phyloP scores from a whole-genome alignment of 2,329 filamentous ascomycete genomes.

The Clarireedia homoeocarpa region DNA sequence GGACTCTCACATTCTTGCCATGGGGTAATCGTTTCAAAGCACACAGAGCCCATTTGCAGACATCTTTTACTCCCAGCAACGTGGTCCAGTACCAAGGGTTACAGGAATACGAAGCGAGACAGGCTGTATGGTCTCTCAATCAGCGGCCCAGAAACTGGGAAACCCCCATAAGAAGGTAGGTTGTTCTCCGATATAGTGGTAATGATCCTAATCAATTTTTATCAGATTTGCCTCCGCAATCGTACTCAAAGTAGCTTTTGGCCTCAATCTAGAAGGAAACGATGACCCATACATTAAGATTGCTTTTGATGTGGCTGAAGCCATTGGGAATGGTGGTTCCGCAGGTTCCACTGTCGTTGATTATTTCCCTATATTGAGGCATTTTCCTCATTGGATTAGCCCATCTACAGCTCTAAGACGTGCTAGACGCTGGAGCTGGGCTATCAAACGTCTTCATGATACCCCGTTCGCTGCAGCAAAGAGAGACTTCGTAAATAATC shows the following conservation, averaged over 20 bases:
- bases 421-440: conserved; percentile 23
- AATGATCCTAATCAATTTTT: too few relatives aligned
- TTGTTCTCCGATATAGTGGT: too few relatives aligned
- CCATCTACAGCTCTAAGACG: conserved; percentile 22
- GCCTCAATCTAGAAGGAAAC: conserved; percentile 32
- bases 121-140: background rate
- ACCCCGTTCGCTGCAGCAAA: conserved; percentile 31
- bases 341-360: conserved; percentile 36
- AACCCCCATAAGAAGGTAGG: background rate
- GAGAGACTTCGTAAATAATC: background rate
- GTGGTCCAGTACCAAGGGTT: conserved; percentile 27
- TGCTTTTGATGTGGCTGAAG: conserved; percentile 27
- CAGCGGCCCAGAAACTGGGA: conserved; percentile 2
- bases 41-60: conserved; percentile 38
- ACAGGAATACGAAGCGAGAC: conserved; percentile 30
- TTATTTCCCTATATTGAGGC: conserved; percentile 34
- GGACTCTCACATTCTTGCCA: conserved; percentile 38
- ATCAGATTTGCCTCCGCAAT: conserved; percentile 34
- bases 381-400: conserved; percentile 33
- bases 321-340: conserved; percentile 23
- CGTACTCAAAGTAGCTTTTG: conserved; percentile 38
- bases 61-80: conserved; percentile 34
- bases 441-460: conserved; percentile 36
- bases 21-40: conserved; percentile 37
- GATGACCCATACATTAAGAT: conserved; percentile 35